Conservation (phyloP, 1,284 basidiomycete genomes). For the Cutaneotrichosporon cavernicola region DNA sequence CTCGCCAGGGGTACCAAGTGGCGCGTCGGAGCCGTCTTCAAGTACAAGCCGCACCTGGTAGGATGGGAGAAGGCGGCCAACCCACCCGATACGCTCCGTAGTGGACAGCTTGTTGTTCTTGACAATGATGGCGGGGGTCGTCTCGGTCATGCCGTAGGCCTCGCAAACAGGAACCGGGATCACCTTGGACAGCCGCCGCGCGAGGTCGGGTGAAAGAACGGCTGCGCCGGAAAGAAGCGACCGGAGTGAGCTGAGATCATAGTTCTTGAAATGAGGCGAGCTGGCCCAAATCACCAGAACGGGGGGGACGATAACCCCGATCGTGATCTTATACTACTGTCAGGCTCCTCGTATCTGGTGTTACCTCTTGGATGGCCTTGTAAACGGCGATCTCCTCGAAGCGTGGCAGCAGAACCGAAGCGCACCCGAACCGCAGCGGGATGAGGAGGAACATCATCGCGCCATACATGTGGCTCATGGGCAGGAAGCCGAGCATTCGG, state of each 20-base stretch:
- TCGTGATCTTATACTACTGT: conserved; percentile 61
- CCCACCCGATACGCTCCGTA: conserved; percentile 25
- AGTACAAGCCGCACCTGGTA: conserved; percentile 70
- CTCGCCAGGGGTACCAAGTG: conserved; percentile 66
- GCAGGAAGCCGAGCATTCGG: conserved; percentile 18
- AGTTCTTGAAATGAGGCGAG: conserved; percentile 62
- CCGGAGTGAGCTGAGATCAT: conserved; percentile 65
- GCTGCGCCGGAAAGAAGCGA: conserved; percentile 75
- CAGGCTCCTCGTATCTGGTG: conserved; percentile 53
- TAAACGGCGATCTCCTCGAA: conserved; percentile 63
- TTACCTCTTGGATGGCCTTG: conserved; percentile 63
- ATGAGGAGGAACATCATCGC: conserved; percentile 57
- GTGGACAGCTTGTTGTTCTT: conserved; percentile 23
- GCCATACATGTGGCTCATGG: conserved; percentile 25
- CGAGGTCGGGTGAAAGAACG: conserved; percentile 61
- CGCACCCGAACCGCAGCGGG: conserved; percentile 61
- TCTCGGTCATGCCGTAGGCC: conserved; percentile 55
- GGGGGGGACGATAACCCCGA: conserved; percentile 73
- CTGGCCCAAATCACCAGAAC: conserved; percentile 62
- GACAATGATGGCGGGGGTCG: conserved; percentile 48
- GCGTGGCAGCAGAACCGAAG: conserved; percentile 66
- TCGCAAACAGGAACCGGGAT: conserved; percentile 38
- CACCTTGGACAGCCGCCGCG: conserved; percentile 20
- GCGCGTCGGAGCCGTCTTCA: conserved; percentile 49
- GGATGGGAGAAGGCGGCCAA: conserved; percentile 73